Evolutionary conservation across 306 rosid genomes (phyloP).

Genomic region (Cicer pinnatifidum): DNA sequence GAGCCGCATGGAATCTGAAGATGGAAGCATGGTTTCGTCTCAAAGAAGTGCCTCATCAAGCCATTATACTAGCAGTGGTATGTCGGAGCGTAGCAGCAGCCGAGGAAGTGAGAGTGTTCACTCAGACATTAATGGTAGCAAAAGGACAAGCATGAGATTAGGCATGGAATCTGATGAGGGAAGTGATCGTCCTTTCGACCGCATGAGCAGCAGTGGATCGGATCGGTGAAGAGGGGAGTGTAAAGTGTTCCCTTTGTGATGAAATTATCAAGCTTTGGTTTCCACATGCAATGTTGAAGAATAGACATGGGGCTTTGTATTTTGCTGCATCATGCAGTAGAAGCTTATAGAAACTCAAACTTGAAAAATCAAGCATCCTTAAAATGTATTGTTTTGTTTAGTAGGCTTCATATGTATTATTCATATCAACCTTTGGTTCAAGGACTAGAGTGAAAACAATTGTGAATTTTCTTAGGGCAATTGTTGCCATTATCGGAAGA

Average conservation of each 20-base stretch:
- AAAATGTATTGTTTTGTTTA: constrained; percentile 40
- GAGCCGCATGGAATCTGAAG: constrained; percentile 29
- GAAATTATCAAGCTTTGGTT: constrained; percentile 1
- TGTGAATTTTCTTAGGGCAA: constrained; percentile 11
- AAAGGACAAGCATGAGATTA: constrained; percentile 32
- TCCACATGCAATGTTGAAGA: background rate
- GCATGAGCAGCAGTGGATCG: constrained; percentile 40
- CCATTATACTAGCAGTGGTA: constrained; percentile 36
- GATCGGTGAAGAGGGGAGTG: constrained; percentile 22
- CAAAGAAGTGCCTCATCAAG: constrained; percentile 17
- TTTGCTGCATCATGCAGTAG: constrained; percentile 9
- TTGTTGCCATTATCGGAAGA: constrained; percentile 27
- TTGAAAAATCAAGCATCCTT: constrained; percentile 30
- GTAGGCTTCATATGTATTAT: constrained; percentile 29
- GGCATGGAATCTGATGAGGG: constrained; percentile 43
- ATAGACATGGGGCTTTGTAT: constrained; percentile 29
- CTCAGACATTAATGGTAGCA: constrained; percentile 18
- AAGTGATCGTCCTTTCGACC: constrained; percentile 26
- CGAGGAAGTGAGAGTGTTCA: constrained; percentile 30
- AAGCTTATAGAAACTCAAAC: constrained; percentile 28
- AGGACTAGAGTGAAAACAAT: constrained; percentile 29
- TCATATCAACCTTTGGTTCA: constrained; percentile 12
- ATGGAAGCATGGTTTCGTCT: constrained; percentile 32
- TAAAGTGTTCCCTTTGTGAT: background rate
- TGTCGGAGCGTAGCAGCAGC: constrained; percentile 41